Percentiles rank a stretch among this genome's conserved stretches.
phyloP scores from a whole-genome alignment of 2,329 filamentous ascomycete species.

The Pseudopithomyces chartarum region DNA sequence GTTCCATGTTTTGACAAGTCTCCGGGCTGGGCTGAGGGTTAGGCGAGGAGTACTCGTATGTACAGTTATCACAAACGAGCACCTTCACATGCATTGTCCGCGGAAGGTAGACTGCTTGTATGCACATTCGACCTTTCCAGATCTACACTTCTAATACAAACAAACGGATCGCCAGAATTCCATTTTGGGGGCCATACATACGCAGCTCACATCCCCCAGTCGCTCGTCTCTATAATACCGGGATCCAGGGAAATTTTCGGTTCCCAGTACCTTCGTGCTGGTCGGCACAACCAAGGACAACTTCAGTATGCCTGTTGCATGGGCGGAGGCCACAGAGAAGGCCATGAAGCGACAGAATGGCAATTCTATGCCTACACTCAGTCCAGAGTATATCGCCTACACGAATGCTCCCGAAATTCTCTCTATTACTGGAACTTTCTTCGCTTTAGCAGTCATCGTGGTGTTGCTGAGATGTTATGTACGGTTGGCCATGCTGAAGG shows the following conservation, averaged over 20 bases:
- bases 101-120: not conserved
- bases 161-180: not conserved
- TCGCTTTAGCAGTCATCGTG: conserved; percentile 44
- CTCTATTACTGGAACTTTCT: conserved; percentile 47
- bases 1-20: not conserved
- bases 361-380: conserved; percentile 10
- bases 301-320: conserved; percentile 15
- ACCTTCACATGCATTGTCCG: not conserved
- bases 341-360: conserved; percentile 19
- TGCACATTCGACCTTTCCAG: not conserved
- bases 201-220: not conserved
- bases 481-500: conserved; percentile 53
- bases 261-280: not conserved
- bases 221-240: not conserved
- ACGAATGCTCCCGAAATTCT: conserved; percentile 48
- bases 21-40: not conserved
- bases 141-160: not conserved
- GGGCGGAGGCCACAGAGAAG: conserved; percentile 7
- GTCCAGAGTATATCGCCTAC: conserved; percentile 42
- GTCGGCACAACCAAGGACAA: conserved; percentile 2
- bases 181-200: not conserved
- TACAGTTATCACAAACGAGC: not conserved
- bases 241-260: conserved; percentile 9
- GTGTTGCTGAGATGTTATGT: conserved; percentile 55
- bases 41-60: not conserved